phyloP scores from a whole-genome alignment of 2,329 filamentous ascomycete species.

The Aspergillus ochraceoroseus region DNA sequence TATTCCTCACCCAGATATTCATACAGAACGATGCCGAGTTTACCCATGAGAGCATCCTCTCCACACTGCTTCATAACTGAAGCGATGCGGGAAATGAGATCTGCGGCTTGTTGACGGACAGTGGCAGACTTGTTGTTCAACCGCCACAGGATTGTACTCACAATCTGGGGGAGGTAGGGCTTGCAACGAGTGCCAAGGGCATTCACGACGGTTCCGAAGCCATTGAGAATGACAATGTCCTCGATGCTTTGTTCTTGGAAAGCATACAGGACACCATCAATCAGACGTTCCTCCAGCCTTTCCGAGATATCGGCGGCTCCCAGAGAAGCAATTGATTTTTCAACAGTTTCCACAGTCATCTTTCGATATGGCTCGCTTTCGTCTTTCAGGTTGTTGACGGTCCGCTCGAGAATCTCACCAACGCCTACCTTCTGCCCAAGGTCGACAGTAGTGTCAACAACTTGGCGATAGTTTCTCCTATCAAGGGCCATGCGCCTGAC shows the following conservation, averaged over 20 bases:
- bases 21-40: conserved; percentile 89
- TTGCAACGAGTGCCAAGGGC: conserved; percentile 90
- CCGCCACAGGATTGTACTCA: conserved; percentile 91
- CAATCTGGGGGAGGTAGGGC: conserved; percentile 93
- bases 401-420: conserved; percentile 85
- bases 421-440: conserved; percentile 97
- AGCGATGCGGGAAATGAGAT: conserved; percentile 92
- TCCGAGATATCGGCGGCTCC: conserved; percentile 92
- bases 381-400: conserved; percentile 94
- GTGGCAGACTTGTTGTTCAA: conserved; percentile 97
- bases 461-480: conserved; percentile 94
- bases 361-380: conserved; percentile 97
- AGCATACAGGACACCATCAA: conserved; percentile 90
- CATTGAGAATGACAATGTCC: conserved; percentile 92
- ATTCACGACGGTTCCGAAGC: conserved; percentile 96
- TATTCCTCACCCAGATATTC: conserved; percentile 99
- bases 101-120: conserved; percentile 92
- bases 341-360: conserved; percentile 97
- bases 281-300: conserved; percentile 83
- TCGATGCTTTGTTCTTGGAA: conserved; percentile 99
- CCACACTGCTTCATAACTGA: conserved; percentile 99
- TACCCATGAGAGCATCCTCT: conserved; percentile 92
- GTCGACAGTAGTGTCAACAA: conserved; percentile 96
- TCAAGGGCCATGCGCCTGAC: conserved; percentile 94
- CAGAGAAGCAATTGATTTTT: conserved; percentile 89